Evolutionary conservation across 2,329 filamentous ascomycete species (phyloP), one percentile per base, ranked within the genome.

Genomic region (Elsinoe perseae): DNA sequence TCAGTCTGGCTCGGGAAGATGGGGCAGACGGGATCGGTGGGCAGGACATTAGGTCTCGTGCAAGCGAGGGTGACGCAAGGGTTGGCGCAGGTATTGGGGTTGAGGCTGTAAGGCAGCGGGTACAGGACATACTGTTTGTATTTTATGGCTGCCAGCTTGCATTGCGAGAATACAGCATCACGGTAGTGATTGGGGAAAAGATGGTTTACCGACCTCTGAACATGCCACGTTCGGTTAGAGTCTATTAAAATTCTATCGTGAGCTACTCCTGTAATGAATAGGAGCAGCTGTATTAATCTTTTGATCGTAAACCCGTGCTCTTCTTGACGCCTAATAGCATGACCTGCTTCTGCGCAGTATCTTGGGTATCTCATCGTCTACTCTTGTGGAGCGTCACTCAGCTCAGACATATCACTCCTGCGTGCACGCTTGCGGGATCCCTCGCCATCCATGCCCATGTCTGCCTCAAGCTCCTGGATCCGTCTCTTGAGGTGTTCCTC

Each of bases 401-500:
- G 53, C 16, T 56, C 53, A n/a, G 53, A 56, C 14, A 42, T 52
- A 16, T 61, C 59, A 27, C 59, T 61, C n/a, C 59, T 44, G 30
- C 59, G 59, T 6, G 53, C 20, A 40, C 59, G 57, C 38, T 61
- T 61, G 3, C 50, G 20, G 8, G 57, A 46, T 3, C 32, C 43
- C 14, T 56, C 57, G 20, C 36, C 25, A 32, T 58, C 48, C 14
- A 21, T 36, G 20, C 50, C 55, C 54, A 50, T 48, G 25, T 56
- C 50, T 20, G 54, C 57, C 28, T 92, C 87, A 42, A 90, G 75
- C 62, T 95, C 88, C 57, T 88, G 86, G n/a, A 95, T 75, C 52
- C 87, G 83, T 52, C 86, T 80, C 73, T 95, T 95, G 34, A 95
- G 77, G 57, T 85, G 86, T 58, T 89, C 87, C 70, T 95, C 90